A percentile compares a stretch with the other conserved stretches of the same genome.
Evolutionary conservation across 768 basidiomycete species (phyloP).

Genomic region (Cyclocybe aegerita): DNA sequence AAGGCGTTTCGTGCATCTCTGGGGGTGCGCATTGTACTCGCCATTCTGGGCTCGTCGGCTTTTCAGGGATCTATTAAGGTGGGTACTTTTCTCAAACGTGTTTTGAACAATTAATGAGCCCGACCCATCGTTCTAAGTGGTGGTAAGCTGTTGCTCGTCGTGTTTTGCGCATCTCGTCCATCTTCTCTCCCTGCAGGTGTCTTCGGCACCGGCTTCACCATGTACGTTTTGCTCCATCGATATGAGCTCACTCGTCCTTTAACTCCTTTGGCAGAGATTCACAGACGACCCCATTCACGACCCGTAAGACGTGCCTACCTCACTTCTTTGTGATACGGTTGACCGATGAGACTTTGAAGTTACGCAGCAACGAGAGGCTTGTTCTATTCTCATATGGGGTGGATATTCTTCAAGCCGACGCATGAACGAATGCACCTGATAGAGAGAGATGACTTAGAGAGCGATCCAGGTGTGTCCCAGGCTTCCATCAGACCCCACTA

Average conservation of each 20-base stretch:
- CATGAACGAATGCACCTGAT: conserved; percentile 64
- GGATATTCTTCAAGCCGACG: conserved; percentile 79
- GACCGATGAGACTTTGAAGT: conserved; percentile 27
- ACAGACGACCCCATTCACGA: conserved; percentile 70
- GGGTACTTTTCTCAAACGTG: conserved; percentile 4
- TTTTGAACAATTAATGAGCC: too few relatives aligned
- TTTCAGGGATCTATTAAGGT: conserved; percentile 84
- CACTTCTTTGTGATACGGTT: not conserved
- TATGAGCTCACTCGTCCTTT: not conserved
- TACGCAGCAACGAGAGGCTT: conserved; percentile 76
- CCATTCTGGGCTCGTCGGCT: conserved; percentile 66
- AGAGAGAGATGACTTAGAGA: conserved; percentile 66
- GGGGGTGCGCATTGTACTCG: conserved; percentile 56
- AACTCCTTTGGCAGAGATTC: conserved; percentile 45
- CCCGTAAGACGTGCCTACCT: conserved; percentile 41
- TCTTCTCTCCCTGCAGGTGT: conserved; percentile 41
- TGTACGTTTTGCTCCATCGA: conserved; percentile 34
- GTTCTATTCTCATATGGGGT: conserved; percentile 79
- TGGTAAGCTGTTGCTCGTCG: conserved; percentile 34
- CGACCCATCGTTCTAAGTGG: conserved; percentile 34
- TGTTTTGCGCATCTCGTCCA: not conserved
- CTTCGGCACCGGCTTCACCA: conserved; percentile 77
- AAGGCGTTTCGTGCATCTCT: conserved; percentile 61
- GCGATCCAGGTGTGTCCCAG: conserved; percentile 56
- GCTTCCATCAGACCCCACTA: not conserved